A percentile compares a stretch with the other conserved stretches of the same genome.
These are phyloP conservation scores for Tylopilus felleus DNA, from an alignment of 768 basidiomycete genomes.

Conservation along the genomic window DNA sequence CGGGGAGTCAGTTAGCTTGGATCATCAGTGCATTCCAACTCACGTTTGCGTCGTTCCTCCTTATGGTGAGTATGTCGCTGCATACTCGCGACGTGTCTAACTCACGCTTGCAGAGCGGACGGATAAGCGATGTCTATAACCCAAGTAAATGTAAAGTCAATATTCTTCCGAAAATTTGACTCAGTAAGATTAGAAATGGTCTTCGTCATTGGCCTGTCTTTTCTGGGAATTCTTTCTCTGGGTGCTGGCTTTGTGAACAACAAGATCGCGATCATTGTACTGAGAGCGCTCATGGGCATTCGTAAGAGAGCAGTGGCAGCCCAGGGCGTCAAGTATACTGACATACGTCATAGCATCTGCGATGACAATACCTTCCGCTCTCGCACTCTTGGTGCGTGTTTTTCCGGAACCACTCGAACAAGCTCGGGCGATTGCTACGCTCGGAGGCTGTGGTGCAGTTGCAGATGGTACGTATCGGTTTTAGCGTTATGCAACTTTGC, in stretches of 20 bases:
- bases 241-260: conserved; percentile 44
- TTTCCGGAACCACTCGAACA: conserved; percentile 48
- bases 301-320: conserved; percentile 28
- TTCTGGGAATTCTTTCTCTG: conserved; percentile 43
- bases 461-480: conserved; percentile 36
- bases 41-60: conserved; percentile 43
- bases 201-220: conserved; percentile 40
- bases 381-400: conserved; percentile 47
- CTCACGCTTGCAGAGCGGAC: conserved; percentile 18
- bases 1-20: conserved; percentile 29
- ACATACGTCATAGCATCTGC: conserved; percentile 38
- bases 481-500: background rate
- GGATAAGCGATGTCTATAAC: conserved; percentile 25
- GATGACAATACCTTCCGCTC: conserved; percentile 49
- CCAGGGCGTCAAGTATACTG: background rate
- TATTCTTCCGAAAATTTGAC: conserved; percentile 22
- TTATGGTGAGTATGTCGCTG: conserved; percentile 17
- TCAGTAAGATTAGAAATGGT: conserved; percentile 38
- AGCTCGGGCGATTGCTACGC: conserved; percentile 44
- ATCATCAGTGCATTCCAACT: conserved; percentile 43
- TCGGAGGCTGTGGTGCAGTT: conserved; percentile 45
- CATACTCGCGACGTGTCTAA: conserved; percentile 6
- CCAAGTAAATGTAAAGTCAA: conserved; percentile 27
- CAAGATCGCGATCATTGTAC: conserved; percentile 46
- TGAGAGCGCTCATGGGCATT: conserved; percentile 51